Evolutionary conservation across 306 rosid genomes (phyloP), one percentile per base, ranked within the genome.

Genomic region (Carpinus viminea): DNA sequence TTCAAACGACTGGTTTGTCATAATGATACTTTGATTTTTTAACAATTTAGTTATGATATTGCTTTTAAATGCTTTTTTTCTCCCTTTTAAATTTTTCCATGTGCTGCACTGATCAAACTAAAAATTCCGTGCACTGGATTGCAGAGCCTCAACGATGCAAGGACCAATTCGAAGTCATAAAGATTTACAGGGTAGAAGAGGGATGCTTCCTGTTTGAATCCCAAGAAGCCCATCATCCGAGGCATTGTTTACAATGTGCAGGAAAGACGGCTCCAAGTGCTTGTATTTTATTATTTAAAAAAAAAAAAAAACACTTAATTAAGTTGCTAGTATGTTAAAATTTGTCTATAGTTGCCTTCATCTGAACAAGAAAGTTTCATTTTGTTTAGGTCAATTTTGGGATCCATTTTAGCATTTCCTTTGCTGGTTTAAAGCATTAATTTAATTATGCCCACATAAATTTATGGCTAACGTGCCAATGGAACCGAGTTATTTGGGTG

Each of bases 1-100:
- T 94, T 94, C 92, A 92, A 92, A 84, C 96, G 96, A 62, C 84
- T 92, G 97, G 98, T 92, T 47, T 55, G 92, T 89, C 64, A 45
- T 72, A 62, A 48, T 57, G 64, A 71, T 78, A 15, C 70, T 75
- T 80, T 68, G 17, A 15, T 57, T 20, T 78, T 73, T 77, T 20
- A 43, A 45, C 10, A 13, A 52, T 52, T 61, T 65, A 62, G 12
- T 82, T 81, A 74, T 70, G 73, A 69, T 78, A 47, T 81, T 72
- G 4, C 65, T 78, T 64, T 48, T 48, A 48, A 12, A 48, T 78
- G 38, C 13, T 21, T 21, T 1, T 41, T 11, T 8, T 56, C 4
- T 8, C 11, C 51, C 4, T 56, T 20, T 20, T 8, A 36, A 28
- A 26, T 51, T 56, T n/a, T 74, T 10, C 77, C 69, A 48, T 62